Conservation (phyloP, 2,329 filamentous ascomycete genomes). For the Conoideocrella luteorostrata region DNA sequence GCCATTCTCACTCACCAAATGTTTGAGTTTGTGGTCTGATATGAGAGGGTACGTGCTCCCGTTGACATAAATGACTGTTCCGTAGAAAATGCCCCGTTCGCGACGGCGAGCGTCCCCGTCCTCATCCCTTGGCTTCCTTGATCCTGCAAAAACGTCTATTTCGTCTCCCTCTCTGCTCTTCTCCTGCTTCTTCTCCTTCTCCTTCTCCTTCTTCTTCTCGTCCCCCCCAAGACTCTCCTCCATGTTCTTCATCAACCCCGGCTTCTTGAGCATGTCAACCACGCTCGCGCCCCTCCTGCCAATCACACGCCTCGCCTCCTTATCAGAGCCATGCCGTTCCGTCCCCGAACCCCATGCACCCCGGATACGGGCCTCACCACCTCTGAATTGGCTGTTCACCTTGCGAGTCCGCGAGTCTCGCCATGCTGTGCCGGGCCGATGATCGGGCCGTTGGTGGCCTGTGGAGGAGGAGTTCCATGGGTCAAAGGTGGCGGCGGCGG, state of each 20-base stretch:
- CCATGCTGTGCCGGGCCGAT: conserved; percentile 59
- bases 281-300: conserved; percentile 37
- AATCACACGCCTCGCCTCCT: conserved; percentile 8
- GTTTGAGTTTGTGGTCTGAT: conserved; percentile 82
- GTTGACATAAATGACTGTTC: conserved; percentile 76
- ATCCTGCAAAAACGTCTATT: neutral
- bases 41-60: conserved; percentile 75
- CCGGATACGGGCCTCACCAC: conserved; percentile 34
- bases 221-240: too few species aligned
- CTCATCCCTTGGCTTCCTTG: too few species aligned
- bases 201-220: too few species aligned
- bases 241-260: conserved; percentile 25
- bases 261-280: conserved; percentile 46
- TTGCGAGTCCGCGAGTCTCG: conserved; percentile 63
- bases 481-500: conserved; percentile 51
- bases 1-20: conserved; percentile 67
- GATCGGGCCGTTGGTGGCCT: conserved; percentile 74
- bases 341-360: neutral
- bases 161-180: neutral
- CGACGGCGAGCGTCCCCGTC: neutral
- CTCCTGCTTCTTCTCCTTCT: too few species aligned
- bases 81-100: conserved; percentile 54
- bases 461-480: conserved; percentile 68
- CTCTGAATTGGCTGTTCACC: conserved; percentile 63
- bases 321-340: too few species aligned